Evolutionary conservation across 768 basidiomycete genomes (phyloP), one percentile per base, ranked within the genome.

Genomic region (Exsudoporus frostii): DNA sequence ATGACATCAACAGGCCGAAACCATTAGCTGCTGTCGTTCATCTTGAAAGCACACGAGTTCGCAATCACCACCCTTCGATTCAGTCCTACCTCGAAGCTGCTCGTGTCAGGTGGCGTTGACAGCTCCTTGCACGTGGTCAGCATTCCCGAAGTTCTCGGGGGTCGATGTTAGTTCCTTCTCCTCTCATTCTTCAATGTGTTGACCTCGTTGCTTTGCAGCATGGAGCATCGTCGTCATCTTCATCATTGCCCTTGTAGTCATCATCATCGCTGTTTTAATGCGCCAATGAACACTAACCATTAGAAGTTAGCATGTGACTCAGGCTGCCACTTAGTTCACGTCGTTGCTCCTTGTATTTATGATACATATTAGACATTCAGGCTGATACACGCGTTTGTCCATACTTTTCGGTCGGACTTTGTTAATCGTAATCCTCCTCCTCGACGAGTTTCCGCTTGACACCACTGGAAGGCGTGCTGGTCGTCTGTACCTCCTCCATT

Each of bases 21-120:
- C 39, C 29, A 20, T 60, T n/a, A 98, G 95, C 95, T 94, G 1
- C 67, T 92, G 13, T 71, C 92, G 29, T 85, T 85, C 19, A 97
- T 99, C 56, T 75, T 98, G 53, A 91, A 90, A 70, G 90, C 97
- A 0, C 96, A 98, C 69, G 93, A 95, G 54, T 93, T 98, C 69
- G 90, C 97, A 5, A 83, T 91, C 6, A 98, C 97, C 1, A 84
- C 89, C 5, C 71, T 99, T 50, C 82, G 81, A 53, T 99, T 99
- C 77, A 96, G 88, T 65, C 87, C 93, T 2, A 76, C 83, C 7
- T 85, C 87, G 13, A 82, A 77, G n/a, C 59, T 95, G 13, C 78
- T 99, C 4, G 81, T 95, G 19, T 92, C 92, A 6, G 95, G 90
- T 17, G 93, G 93, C 60, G 89, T 91, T 8, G 96, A 98, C 72